Base-by-base conservation (phyloP, 2,329 filamentous ascomycete genomes). In the Grosmannia serpens region DNA sequence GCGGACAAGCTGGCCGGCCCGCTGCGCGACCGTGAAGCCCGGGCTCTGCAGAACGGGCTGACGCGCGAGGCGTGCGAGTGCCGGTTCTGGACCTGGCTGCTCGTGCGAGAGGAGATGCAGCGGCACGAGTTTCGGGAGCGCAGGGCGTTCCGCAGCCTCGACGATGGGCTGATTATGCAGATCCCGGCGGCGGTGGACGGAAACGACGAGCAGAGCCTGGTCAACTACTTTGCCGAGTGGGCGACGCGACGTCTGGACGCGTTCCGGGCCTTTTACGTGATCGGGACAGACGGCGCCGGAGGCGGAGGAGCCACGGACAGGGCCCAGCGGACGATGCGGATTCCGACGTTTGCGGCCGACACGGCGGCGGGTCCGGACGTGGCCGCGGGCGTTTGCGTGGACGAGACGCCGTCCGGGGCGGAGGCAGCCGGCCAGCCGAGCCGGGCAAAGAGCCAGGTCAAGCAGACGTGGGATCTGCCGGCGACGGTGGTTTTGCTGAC, bases 171-270 rank as follows among this genome's bases (percentile, higher is more conserved):
- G 4, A 64, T 84, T 7, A 65, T 78, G 2, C 77, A 74, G 65
- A 78, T 77, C 0, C 74, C 75, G 17, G 64, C 70, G 4, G 67
- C 62, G 1, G 79, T 86, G 52, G 76, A 83, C 58, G 72, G 75
- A 0, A 79, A 81, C 58, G 82, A 86, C 61, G 83, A 86, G 65
- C 79, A 84, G 64, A 83, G 78, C 59, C 70, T 86, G 31, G 75
- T 85, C 11, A 81, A 84, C 61, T 85, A 80, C 78, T 86, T 84
- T 66, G 81, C 78, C 1, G 79, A 74, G 67, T 86, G 82, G 83
- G 73, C 80, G 0, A 70, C 73, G 35, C 60, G 67, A 58, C 75
- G 77, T 33, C 65, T 81, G 41, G 76, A 83, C 59, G 5, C 10
- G 3, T 49, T 49, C 46, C 46, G 24, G 11, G 22, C 9, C 4